Conservation (phyloP, 352 stramenopile genomes). For the Phytophthora pluvialis region DNA sequence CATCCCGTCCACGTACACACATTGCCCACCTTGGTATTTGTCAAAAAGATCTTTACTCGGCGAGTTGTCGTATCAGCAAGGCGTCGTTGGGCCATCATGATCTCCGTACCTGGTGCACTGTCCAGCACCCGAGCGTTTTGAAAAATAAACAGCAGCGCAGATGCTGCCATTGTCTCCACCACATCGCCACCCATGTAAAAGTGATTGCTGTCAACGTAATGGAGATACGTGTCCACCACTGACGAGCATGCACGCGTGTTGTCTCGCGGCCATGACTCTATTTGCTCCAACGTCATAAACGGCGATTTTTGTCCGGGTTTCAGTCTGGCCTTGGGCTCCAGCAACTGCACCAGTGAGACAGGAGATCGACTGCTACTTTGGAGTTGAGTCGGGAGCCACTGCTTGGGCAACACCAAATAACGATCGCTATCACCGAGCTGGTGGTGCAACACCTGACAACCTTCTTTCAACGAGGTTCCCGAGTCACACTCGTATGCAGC, state of each 20-base stretch:
- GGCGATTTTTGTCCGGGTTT: slow-evolving; percentile 10
- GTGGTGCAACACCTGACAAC: slow-evolving; percentile 42
- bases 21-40: slow-evolving; percentile 65
- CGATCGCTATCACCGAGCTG: slow-evolving; percentile 33
- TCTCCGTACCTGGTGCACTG: slow-evolving; percentile 17
- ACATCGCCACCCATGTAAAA: slow-evolving; percentile 38
- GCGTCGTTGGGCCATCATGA: slow-evolving; percentile 29
- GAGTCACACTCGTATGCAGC: slow-evolving; percentile 32
- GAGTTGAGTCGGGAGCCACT: slow-evolving; percentile 32
- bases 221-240: slow-evolving; percentile 43
- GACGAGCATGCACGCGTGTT: slow-evolving; percentile 16
- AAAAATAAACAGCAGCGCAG: slow-evolving; percentile 61
- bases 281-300: slow-evolving; percentile 26
- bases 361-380: slow-evolving; percentile 7
- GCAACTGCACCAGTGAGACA: slow-evolving; percentile 46
- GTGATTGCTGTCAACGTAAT: slow-evolving; percentile 37
- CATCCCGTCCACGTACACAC: slow-evolving; percentile 56
- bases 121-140: slow-evolving; percentile 52
- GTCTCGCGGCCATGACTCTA: slow-evolving; percentile 22
- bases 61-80: slow-evolving; percentile 33
- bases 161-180: slow-evolving; percentile 47
- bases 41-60: slow-evolving; percentile 52
- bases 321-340: slow-evolving; percentile 39
- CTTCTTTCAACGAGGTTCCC: slow-evolving; percentile 5
- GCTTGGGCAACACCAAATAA: slow-evolving; percentile 39